phyloP scores from a whole-genome alignment of 805 yeast species.

The Ogataea naganishii region DNA sequence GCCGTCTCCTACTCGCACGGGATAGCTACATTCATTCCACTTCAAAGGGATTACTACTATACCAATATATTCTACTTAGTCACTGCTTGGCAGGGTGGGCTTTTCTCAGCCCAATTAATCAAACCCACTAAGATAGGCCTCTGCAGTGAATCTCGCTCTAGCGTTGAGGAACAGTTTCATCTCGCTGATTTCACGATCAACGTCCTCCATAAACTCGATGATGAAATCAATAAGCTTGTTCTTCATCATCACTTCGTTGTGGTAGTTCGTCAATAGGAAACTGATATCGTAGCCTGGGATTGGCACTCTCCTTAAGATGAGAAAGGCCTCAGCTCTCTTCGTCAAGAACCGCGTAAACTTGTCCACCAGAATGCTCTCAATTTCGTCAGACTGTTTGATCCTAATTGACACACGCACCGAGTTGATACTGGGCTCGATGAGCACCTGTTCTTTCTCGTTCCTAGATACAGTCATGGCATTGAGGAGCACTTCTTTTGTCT shows the following conservation, averaged over 20 bases:
- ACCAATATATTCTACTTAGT: conserved; percentile 13
- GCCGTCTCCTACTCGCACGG: too few species aligned
- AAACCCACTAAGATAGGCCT: conserved; percentile 85
- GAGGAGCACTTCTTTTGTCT: conserved; percentile 75
- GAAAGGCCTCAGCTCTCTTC: conserved; percentile 91
- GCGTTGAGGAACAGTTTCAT: conserved; percentile 96
- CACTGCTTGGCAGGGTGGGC: conserved; percentile 3
- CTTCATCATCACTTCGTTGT: conserved; percentile 92
- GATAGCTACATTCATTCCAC: too few species aligned
- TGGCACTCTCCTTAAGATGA: conserved; percentile 85
- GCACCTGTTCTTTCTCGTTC: conserved; percentile 85
- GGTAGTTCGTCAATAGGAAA: conserved; percentile 86
- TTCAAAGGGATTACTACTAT: conserved; percentile 24
- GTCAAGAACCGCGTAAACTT: conserved; percentile 91
- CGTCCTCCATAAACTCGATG: conserved; percentile 98
- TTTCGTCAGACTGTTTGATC: conserved; percentile 96
- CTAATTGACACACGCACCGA: conserved; percentile 85
- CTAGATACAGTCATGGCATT: conserved; percentile 88
- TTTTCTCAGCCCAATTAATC: conserved; percentile 33
- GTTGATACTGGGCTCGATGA: conserved; percentile 91
- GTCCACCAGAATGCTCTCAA: conserved; percentile 88
- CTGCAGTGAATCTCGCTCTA: conserved; percentile 96
- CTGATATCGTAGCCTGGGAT: conserved; percentile 89
- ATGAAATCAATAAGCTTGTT: conserved; percentile 93
- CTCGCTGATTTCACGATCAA: conserved; percentile 96